Evolutionary conservation across 148 eudicot species (phyloP).

Genomic region (Vaccinium myrtillus): DNA sequence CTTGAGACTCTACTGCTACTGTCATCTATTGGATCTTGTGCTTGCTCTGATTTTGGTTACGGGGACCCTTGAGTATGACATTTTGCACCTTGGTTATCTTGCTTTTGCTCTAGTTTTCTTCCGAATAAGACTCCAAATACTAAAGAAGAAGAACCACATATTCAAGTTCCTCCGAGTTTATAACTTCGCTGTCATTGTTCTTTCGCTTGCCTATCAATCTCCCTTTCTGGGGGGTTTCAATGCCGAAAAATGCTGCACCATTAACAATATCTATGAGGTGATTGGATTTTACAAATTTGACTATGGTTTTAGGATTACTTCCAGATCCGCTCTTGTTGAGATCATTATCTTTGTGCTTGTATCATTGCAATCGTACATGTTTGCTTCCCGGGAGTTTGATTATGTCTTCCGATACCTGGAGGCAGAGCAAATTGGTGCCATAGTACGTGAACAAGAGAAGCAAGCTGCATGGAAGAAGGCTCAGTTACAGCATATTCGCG

Average conservation of each 20-base stretch:
- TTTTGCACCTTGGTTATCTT: constrained; percentile 96
- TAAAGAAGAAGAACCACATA: constrained; percentile 85
- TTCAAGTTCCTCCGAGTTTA: constrained; percentile 90
- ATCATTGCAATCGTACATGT: constrained; percentile 93
- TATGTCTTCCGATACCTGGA: constrained; percentile 94
- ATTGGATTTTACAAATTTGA: constrained; percentile 96
- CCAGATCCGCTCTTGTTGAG: constrained; percentile 96
- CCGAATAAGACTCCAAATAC: constrained; percentile 81
- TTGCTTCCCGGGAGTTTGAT: constrained; percentile 87
- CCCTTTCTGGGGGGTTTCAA: constrained; percentile 84
- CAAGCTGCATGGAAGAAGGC: constrained; percentile 97
- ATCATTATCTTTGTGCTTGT: constrained; percentile 85
- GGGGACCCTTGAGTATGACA: constrained; percentile 97
- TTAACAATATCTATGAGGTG: constrained; percentile 80
- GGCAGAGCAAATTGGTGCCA: constrained; percentile 99
- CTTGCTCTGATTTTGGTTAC: constrained; percentile 84
- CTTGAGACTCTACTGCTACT: constrained; percentile 93
- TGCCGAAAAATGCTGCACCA: constrained; percentile 79
- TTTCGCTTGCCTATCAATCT: constrained; percentile 96
- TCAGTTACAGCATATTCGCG: constrained; percentile 85
- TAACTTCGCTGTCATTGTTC: constrained; percentile 82
- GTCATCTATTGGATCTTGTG: constrained; percentile 96
- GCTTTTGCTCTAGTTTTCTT: constrained; percentile 93
- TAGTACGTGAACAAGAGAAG: constrained; percentile 95
- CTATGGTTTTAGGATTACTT: constrained; percentile 93